Percentiles rank a stretch among this genome's conserved stretches.
Evolutionary conservation across 2,329 filamentous ascomycete genomes (phyloP).

Genomic region (Claviceps sp.): DNA sequence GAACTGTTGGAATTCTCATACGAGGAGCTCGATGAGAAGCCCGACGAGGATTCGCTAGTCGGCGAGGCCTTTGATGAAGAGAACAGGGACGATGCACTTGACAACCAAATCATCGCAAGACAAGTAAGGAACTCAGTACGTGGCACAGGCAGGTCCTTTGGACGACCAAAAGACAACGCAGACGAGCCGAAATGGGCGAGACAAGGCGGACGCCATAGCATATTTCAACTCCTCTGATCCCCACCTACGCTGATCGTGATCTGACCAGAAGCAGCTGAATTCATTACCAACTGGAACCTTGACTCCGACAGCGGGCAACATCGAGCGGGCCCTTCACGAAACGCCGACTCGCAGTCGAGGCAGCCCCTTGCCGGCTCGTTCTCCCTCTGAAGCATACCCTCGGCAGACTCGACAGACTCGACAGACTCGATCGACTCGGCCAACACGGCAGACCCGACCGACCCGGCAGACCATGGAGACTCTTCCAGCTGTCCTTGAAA

Average conservation of each 20-base stretch:
- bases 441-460: slow-evolving; percentile 2
- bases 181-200: not conserved
- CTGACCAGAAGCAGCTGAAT: slow-evolving; percentile 9
- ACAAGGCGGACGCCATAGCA: not conserved
- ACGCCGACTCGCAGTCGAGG: slow-evolving; percentile 14
- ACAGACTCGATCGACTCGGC: slow-evolving; percentile 16
- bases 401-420: slow-evolving; percentile 19
- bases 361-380: slow-evolving; percentile 19
- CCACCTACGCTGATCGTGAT: slow-evolving; percentile 1
- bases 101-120: not conserved
- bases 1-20: slow-evolving; percentile 68
- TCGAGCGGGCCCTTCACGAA: slow-evolving; percentile 13
- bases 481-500: slow-evolving; percentile 17
- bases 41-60: slow-evolving; percentile 8
- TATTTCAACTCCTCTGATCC: not conserved
- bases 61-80: slow-evolving; percentile 15
- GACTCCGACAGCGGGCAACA: slow-evolving; percentile 15
- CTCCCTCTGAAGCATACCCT: slow-evolving; percentile 20
- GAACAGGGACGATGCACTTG: slow-evolving; percentile 9
- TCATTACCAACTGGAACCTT: slow-evolving; percentile 10
- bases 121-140: slow-evolving; percentile 11
- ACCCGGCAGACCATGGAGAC: not conserved
- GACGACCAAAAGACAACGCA: not conserved
- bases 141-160: not conserved
- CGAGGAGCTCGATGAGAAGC: slow-evolving; percentile 31